These are phyloP conservation scores for Ogataea hybrid DNA, from an alignment of 1,139 yeast species.

Conservation along the genomic window DNA sequence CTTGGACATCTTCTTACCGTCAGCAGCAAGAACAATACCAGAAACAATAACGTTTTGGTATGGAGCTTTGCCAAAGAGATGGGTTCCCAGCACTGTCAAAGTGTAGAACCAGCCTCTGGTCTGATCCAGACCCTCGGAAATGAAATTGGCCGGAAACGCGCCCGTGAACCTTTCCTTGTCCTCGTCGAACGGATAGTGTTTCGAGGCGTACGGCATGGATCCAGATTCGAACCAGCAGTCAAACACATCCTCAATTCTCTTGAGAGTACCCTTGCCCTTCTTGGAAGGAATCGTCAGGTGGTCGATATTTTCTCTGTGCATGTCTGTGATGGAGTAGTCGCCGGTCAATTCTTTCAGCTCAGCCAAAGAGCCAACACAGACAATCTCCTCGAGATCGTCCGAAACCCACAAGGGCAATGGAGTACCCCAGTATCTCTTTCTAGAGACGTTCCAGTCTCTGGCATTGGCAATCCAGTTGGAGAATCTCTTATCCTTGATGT, in stretches of 20 bases:
- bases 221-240: slow-evolving; percentile 99
- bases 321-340: slow-evolving; percentile 72
- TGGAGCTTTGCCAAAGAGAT: slow-evolving; percentile 87
- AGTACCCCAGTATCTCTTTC: slow-evolving; percentile 99
- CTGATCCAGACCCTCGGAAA: slow-evolving; percentile 98
- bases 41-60: slow-evolving; percentile 93
- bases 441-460: slow-evolving; percentile 97
- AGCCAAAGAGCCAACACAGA: slow-evolving; percentile 87
- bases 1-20: slow-evolving; percentile 99
- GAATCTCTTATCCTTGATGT: slow-evolving; percentile 90
- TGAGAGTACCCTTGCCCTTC: slow-evolving; percentile 81
- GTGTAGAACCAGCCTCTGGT: slow-evolving; percentile 99
- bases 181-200: slow-evolving; percentile 97
- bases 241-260: slow-evolving; percentile 94
- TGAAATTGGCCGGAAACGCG: slow-evolving; percentile 95
- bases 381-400: slow-evolving; percentile 88
- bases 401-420: slow-evolving; percentile 98
- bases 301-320: slow-evolving; percentile 93
- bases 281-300: slow-evolving; percentile 91
- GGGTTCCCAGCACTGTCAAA: slow-evolving; percentile 92
- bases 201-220: slow-evolving; percentile 97
- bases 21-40: slow-evolving; percentile 96
- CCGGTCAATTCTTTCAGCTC: slow-evolving; percentile 88
- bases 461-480: slow-evolving; percentile 98
- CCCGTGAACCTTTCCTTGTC: slow-evolving; percentile 62